Base-by-base conservation (phyloP, 495 filamentous ascomycete species). In the Cudoniella acicularis region DNA sequence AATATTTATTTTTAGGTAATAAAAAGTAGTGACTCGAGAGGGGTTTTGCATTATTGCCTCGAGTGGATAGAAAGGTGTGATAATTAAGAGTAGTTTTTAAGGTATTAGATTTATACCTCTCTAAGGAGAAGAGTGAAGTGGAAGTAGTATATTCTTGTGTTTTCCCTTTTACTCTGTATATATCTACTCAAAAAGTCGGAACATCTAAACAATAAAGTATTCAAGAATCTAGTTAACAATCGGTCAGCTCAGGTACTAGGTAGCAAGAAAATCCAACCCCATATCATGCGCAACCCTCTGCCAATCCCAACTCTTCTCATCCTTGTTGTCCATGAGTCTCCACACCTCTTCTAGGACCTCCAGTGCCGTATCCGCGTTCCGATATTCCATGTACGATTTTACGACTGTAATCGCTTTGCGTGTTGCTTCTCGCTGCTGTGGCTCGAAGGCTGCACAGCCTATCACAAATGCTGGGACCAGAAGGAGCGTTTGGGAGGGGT, bases 241-340 rank as follows among this genome's bases (percentile, higher is more conserved):
- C 16, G 2, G 11, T 4, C 1, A 21, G 30, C 1, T 27, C 11
- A 25, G 13, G 41, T 24, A n/a, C 80, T 69, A 90, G 60, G 87
- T 88, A 59, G 87, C 83, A 47, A 94, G 75, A 70, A 96, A 95
- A 72, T 96, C 90, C 73, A 90, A 84, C 21, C 85, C 87, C 79
- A 91, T 85, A 21, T 80, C 72, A 36, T 79, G 76, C 42, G 92
- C 90, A 53, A 96, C 87, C 46, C 80, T 83, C 67, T 95, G 90
- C 92, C 91, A 96, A 70, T 96, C 92, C 92, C 92, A 96, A 25
- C 82, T 85, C 30, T 81, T 75, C 72, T 91, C 90, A 24, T 86
- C 81, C 11, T 84, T 86, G 3, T 66, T 75, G 58, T 89, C 88
- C 91, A 96, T 96, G 27, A 90, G 75, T 49, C 83, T 77, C 92